Base-by-base conservation (phyloP, 2,329 filamentous ascomycete genomes). In the Mollisiaceae sp. region DNA sequence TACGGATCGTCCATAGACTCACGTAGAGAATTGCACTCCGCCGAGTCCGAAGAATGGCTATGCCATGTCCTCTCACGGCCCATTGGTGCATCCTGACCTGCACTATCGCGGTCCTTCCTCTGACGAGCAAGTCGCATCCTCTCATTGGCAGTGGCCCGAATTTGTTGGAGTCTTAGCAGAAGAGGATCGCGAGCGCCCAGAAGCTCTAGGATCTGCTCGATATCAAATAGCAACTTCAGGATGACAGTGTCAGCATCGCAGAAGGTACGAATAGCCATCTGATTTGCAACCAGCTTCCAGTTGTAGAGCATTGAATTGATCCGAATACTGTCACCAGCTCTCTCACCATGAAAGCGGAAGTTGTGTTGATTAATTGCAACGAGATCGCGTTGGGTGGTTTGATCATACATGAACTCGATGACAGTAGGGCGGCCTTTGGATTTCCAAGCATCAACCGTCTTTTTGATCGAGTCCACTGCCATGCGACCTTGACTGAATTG, bases 371-470 rank as follows among this genome's bases (percentile, higher is more conserved):
- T 84, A 55, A 76, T 74, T 12, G 77, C 69, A 63, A 85, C 79
- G 5, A 86, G 72, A 22, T 81, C 78, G 12, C 79, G 77, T 69
- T 86, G 83, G 9, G 82, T 84, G 22, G 73, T 73, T 71, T 84
- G 81, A 70, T 85, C 82, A 69, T 83, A 85, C 67, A 80, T 79
- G 70, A 85, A 85, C 65, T 85, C 80, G 9, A 79, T 75, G 24
- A 85, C 82, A 47, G 78, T 77, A 18, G 81, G 79, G 12, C 82
- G 75, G 58, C 82, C 82, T 64, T 81, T 82, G 1, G 77, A 76
- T 38, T 73, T 75, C 82, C 82, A 77, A 8, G 54, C 59, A 32
- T 76, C 74, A n/a, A 72, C 70, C 1, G 68, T 71, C 62, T 72
- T 75, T 63, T 74, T 75, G 41, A 75, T 71, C 4, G 71, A 67